phyloP scores from a whole-genome alignment of 2,329 filamentous ascomycete species.

The Xylariomycetidae sp. region DNA sequence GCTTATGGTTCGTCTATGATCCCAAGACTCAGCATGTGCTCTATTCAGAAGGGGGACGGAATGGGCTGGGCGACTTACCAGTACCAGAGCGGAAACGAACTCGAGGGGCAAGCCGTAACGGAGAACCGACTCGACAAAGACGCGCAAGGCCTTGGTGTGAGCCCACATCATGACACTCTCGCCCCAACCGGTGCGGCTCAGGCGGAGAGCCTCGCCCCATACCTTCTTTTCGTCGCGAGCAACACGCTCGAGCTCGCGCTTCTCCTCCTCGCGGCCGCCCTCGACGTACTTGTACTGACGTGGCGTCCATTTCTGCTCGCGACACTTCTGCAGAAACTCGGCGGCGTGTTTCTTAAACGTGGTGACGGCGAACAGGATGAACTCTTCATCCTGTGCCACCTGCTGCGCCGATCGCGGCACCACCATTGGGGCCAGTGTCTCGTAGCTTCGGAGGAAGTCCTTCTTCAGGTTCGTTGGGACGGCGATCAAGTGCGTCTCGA shows the following conservation, averaged over 20 bases:
- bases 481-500: constrained; percentile 90
- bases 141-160: constrained; percentile 81
- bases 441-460: constrained; percentile 85
- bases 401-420: constrained; percentile 81
- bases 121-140: constrained; percentile 97
- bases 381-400: constrained; percentile 83
- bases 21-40: background rate
- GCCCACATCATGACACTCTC: constrained; percentile 96
- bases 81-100: constrained; percentile 77
- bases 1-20: constrained; percentile 71
- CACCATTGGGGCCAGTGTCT: constrained; percentile 83
- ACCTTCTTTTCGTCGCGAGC: constrained; percentile 82
- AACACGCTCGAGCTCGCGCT: constrained; percentile 76
- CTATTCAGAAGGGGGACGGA: background rate
- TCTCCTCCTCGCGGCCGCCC: constrained; percentile 83
- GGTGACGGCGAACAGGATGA: constrained; percentile 79
- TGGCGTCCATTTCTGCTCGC: constrained; percentile 91
- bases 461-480: constrained; percentile 76
- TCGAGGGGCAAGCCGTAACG: constrained; percentile 88
- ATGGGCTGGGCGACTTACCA: constrained; percentile 52
- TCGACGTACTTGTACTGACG: constrained; percentile 91
- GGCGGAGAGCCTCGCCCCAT: constrained; percentile 82
- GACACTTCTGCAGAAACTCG: constrained; percentile 87
- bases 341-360: constrained; percentile 85
- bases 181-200: constrained; percentile 88